Conservation (phyloP, 2,329 filamentous ascomycete genomes). For the Blumeria hordei region DNA sequence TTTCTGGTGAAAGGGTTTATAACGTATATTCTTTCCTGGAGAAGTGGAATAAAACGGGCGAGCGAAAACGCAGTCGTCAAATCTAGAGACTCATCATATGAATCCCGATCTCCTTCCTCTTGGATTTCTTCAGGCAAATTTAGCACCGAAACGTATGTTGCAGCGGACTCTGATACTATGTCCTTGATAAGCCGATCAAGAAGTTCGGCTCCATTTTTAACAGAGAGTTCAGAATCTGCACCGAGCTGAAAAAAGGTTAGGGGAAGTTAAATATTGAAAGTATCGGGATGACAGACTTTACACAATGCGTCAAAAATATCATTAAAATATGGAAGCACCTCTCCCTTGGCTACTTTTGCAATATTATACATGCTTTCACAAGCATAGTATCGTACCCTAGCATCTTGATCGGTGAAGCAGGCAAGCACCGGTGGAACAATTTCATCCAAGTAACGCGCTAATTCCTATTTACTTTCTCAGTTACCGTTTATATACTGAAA, state of each 20-base stretch:
- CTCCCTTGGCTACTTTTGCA: conserved; percentile 93
- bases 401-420: conserved; percentile 96
- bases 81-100: conserved; percentile 20
- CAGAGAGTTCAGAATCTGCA: conserved; percentile 84
- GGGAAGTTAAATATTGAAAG: neutral
- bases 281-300: conserved; percentile 37
- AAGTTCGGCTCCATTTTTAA: conserved; percentile 93
- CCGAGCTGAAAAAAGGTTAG: conserved; percentile 38
- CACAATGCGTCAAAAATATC: conserved; percentile 93
- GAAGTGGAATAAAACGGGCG: conserved; percentile 67
- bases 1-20: conserved; percentile 86
- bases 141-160: conserved; percentile 79
- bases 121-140: conserved; percentile 29
- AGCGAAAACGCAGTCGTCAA: conserved; percentile 80
- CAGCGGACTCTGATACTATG: conserved; percentile 83
- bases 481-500: neutral
- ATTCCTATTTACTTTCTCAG: conserved; percentile 32
- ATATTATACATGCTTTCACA: conserved; percentile 99
- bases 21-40: conserved; percentile 85
- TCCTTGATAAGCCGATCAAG: conserved; percentile 89
- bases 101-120: conserved; percentile 21
- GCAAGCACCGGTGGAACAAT: conserved; percentile 93
- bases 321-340: conserved; percentile 94
- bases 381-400: conserved; percentile 87
- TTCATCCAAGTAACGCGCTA: conserved; percentile 73